Conservation (phyloP, 352 stramenopile genomes). For the Globisporangium radiosum region DNA sequence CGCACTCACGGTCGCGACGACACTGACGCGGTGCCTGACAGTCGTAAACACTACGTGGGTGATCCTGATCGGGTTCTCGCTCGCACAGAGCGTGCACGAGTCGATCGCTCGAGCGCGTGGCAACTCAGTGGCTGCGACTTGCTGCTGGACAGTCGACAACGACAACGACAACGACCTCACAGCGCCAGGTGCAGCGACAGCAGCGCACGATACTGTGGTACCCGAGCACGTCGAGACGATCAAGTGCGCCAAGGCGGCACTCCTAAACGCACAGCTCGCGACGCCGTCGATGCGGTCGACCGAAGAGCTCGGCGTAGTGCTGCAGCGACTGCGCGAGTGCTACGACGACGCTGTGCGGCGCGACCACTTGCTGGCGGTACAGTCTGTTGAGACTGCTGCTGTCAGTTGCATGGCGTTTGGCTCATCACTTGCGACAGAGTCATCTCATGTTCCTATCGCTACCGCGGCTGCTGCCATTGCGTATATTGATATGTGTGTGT, state of each 20-base stretch:
- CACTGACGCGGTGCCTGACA: conserved; percentile 32
- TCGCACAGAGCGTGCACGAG: conserved; percentile 8
- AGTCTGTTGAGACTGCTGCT: background rate
- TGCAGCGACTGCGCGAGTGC: conserved; percentile 18
- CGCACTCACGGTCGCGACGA: conserved; percentile 55
- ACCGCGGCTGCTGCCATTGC: too few relatives aligned
- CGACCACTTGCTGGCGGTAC: conserved; percentile 28
- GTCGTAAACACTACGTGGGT: conserved; percentile 40
- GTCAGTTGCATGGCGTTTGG: background rate
- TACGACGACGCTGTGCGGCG: conserved; percentile 19
- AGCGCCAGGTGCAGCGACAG: conserved; percentile 7
- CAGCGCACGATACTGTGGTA: conserved; percentile 13
- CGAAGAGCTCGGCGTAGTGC: conserved; percentile 17
- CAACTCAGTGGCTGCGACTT: conserved; percentile 6
- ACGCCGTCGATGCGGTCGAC: conserved; percentile 24
- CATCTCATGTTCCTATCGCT: background rate
- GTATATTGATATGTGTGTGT: too few relatives aligned
- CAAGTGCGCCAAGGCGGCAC: conserved; percentile 13
- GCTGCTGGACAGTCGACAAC: background rate
- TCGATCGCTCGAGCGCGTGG: conserved; percentile 1
- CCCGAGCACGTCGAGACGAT: conserved; percentile 26
- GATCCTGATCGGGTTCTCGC: conserved; percentile 14
- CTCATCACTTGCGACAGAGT: background rate
- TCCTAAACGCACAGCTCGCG: conserved; percentile 21
- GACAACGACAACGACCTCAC: background rate